Base-by-base conservation (phyloP, 164 flowering plant genomes). In the Chimonanthus salicifolius region DNA sequence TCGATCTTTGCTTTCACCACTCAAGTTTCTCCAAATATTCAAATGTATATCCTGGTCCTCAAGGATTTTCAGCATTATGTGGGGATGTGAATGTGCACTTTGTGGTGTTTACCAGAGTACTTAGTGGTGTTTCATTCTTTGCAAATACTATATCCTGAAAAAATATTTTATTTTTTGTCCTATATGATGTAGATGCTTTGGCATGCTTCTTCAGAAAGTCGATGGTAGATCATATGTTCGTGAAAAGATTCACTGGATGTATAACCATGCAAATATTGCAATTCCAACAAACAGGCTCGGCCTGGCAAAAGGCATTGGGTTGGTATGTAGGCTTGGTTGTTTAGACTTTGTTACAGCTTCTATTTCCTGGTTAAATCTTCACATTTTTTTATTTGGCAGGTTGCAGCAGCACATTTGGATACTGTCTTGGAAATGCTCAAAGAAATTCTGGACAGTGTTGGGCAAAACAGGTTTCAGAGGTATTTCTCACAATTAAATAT, bases 321-420 rank as follows among this genome's bases (percentile, higher is more conserved):
- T 95, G 98, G 99, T 95, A 92, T 70, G 50, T 74, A 62, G 58
- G 58, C 6, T 15, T 47, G 16, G 21, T n/a, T 2, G 43, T 54
- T 45, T 43, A 7, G 46, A 9, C 11, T 58, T 15, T 16, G 3
- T 7, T 13, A 3, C 7, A 16, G 48, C 16, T 58, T 43, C 3
- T 2, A 5, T 15, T 8, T 11, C 33, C 21, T 5, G 18, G 54
- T 47, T 63, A 21, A 13, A 46, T 62, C 5, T 46, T 43, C n/a
- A 11, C 9, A 5, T 64, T 47, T 65, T 58, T 10, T 70, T 33
- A 33, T 33, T 33, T 33, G 33, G 68, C 78, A 93, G 99, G 98
- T 95, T 82, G 96, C 99, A 43, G 94, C 98, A 71, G 90, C 98
- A 65, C 99, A 93, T 81, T 85, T 95, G 87, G 99, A 95, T 80